A percentile compares a stretch with the other conserved stretches of the same genome.
These are phyloP conservation scores for Fusarium neocosmosporiellum DNA, from an alignment of 2,329 filamentous ascomycete species.

Conservation along the genomic window DNA sequence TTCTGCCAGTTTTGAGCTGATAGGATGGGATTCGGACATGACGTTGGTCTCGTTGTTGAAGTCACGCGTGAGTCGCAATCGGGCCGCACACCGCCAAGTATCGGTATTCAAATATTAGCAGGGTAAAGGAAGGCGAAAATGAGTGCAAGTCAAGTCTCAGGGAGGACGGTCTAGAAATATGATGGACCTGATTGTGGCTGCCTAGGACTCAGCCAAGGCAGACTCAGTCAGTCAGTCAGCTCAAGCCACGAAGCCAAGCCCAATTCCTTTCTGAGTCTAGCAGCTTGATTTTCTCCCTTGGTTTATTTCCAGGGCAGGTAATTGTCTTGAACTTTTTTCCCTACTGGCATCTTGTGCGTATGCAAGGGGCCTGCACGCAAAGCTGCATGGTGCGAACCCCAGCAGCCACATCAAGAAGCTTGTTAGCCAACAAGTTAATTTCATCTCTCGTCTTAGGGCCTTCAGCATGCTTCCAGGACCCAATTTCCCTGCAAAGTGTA, in stretches of 20 bases:
- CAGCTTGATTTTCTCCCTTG: neutral
- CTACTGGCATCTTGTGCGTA: neutral
- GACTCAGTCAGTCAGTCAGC: neutral
- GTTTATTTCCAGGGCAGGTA: neutral
- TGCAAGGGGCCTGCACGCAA: neutral
- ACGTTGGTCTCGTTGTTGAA: neutral
- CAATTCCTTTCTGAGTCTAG: neutral
- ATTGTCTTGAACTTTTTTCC: neutral
- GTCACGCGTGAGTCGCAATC: neutral
- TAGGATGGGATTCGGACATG: neutral
- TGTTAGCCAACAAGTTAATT: neutral
- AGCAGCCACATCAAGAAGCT: neutral
- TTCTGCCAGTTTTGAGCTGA: too few species aligned
- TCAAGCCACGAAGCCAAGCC: neutral
- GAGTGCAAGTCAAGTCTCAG: neutral
- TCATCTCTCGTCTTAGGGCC: neutral
- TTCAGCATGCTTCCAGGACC: neutral
- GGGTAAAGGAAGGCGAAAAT: neutral
- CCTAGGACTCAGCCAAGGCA: constrained; percentile 22
- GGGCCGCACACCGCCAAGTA: neutral
- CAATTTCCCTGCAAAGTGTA: neutral
- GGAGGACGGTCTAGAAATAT: neutral
- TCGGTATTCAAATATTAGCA: neutral
- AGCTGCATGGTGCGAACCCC: neutral
- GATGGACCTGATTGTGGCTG: neutral